These are phyloP conservation scores for Camellia granthamiana DNA, from an alignment of 148 eudicot genomes.

Conservation along the genomic window DNA sequence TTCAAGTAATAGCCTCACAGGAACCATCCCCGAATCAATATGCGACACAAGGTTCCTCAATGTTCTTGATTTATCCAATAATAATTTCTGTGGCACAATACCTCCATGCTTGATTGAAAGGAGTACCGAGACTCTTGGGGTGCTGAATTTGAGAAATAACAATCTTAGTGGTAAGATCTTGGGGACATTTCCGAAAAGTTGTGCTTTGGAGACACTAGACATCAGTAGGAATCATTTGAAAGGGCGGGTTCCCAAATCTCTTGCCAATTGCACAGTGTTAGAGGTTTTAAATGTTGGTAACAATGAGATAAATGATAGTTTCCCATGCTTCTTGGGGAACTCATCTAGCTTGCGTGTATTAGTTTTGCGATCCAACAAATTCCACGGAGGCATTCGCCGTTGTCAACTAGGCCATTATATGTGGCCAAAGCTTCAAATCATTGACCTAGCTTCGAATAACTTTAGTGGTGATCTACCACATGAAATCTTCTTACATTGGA, in stretches of 20 bases:
- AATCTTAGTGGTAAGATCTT: neutral
- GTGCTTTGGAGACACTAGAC: slow-evolving; percentile 33
- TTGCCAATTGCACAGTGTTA: slow-evolving; percentile 36
- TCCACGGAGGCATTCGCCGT: slow-evolving; percentile 31
- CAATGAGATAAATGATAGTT: slow-evolving; percentile 37
- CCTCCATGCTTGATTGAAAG: no score
- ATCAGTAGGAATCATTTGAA: slow-evolving; percentile 29
- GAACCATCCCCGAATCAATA: no score
- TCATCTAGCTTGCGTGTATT: slow-evolving; percentile 44
- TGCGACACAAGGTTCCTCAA: no score
- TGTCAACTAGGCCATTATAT: neutral
- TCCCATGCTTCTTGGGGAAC: slow-evolving; percentile 40
- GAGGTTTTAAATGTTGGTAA: slow-evolving; percentile 49
- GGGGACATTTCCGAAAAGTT: slow-evolving; percentile 20
- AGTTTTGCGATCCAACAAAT: slow-evolving; percentile 41
- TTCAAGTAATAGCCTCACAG: no score
- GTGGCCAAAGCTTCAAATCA: slow-evolving; percentile 9
- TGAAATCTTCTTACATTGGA: slow-evolving; percentile 12
- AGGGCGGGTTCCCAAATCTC: slow-evolving; percentile 11
- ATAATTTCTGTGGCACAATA: no score
- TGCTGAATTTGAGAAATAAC: no score
- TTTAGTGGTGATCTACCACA: neutral
- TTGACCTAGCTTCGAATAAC: slow-evolving; percentile 38
- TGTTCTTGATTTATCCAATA: no score
- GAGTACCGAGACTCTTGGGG: no score